Evolutionary conservation across 352 stramenopile genomes (phyloP), one percentile per base, ranked within the genome.

Genomic region (Pythium aristosporum): DNA sequence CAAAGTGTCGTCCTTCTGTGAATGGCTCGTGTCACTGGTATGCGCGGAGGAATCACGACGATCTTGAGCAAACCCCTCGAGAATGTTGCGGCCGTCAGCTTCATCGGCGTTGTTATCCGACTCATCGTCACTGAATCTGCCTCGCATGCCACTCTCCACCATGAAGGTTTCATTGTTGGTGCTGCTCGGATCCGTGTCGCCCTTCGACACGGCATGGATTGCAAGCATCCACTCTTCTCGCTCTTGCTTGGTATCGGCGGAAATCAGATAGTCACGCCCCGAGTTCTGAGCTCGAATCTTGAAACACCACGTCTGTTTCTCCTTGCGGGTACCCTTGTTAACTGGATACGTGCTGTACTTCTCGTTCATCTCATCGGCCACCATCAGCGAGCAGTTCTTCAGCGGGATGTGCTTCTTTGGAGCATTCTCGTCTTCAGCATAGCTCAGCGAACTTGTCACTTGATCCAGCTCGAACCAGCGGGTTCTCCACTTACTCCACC

Each of bases 151-250:
- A 36, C 51, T 69, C 8, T 79, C 72, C 37, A 57, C 41, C 18
- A 65, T 39, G 36, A 52, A 65, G 10, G 68, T 60, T 46, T 70
- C 68, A 39, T 85, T 76, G n/a, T 87, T 74, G 56, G 85, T 74
- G 47, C 39, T 64, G 25, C 30, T 32, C 25, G 47, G 16, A 42
- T 79, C 70, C 6, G 69, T 74, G 11, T 91, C 82, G 32, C 69
- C 71, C 65, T 88, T 90, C 16, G 82, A 76, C 18, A 95, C 84
- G 9, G 85, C 88, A 41, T 87, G 77, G 47, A 95, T 92, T 2
- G 86, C 86, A 32, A 92, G 73, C 87, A 96, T 94, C 87, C 87
- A 96, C 61, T 93, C 87, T 57, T 96, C 87, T n/a, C 87, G 87
- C 57, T 92, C 83, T 74, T 96, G 87, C 69, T 96, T 96, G 1